phyloP scores from a whole-genome alignment of 768 basidiomycete species.

The Gautieria morchelliformis region DNA sequence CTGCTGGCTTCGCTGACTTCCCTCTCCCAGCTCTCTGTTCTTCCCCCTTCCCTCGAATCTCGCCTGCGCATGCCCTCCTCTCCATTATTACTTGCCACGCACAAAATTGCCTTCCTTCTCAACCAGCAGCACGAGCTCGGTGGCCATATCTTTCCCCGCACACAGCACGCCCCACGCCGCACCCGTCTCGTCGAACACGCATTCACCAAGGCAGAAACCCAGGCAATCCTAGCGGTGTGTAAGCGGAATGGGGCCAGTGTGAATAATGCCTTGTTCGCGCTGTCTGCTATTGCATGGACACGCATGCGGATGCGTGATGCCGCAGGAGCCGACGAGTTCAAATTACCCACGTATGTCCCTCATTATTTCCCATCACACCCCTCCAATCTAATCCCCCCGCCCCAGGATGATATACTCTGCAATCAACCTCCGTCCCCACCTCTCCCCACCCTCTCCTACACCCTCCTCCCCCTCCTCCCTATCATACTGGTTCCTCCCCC shows the following conservation, averaged over 20 bases:
- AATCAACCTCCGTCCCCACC: conserved; percentile 13
- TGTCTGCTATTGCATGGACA: conserved; percentile 15
- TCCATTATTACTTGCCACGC: neutral
- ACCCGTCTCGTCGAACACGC: neutral
- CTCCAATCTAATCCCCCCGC: conserved; percentile 4
- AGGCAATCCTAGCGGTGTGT: conserved; percentile 9
- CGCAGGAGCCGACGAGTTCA: neutral
- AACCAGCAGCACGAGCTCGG: conserved; percentile 2
- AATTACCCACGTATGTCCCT: neutral
- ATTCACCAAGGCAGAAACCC: conserved; percentile 8
- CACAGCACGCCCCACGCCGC: neutral
- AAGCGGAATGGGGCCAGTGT: conserved; percentile 12
- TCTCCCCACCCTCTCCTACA: conserved; percentile 6
- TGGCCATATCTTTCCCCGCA: neutral
- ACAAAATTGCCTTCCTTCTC: neutral
- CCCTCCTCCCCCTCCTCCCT: neutral
- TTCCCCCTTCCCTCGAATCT: conserved; percentile 5
- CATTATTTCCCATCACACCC: neutral
- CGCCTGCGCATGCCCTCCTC: neutral
- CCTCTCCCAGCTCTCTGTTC: neutral
- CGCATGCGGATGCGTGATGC: neutral
- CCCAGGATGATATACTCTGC: conserved; percentile 13
- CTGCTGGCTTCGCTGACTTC: neutral
- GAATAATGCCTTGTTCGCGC: conserved; percentile 14
- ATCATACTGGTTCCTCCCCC: conserved; percentile 13